Evolutionary conservation across 495 filamentous ascomycete genomes (phyloP), one percentile per base, ranked within the genome.

Genomic region (Chaetomium fimeti): DNA sequence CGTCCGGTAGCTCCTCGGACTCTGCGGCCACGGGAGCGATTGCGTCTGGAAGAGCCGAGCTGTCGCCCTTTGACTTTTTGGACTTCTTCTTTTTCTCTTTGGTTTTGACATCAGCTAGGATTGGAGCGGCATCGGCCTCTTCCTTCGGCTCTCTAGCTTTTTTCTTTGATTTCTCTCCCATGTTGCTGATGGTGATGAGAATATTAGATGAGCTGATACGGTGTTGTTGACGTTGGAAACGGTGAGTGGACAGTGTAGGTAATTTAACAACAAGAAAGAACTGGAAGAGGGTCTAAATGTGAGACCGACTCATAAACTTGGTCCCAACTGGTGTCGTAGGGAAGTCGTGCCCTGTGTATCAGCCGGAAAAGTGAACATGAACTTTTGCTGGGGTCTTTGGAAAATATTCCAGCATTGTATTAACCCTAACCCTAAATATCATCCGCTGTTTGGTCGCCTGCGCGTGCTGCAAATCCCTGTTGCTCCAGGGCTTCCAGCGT

Each of bases 91-190:
- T 65, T 45, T 58, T 28, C 38, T 62, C 25, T 51, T 71, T 67
- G 48, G 47, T 59, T 20, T 53, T 53, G 18, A 20, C 49, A 9
- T 27, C 48, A 6, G 54, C 42, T 15, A 29, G 20, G 5, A 8
- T 12, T n/a, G 51, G 15, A 16, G 54, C 8, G 5, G 7, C 11
- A 6, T 48, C 24, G 24, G 49, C 51, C 4, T 62, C 59, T 18
- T 65, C 45, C 22, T 59, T 63, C 12, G 59, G 49, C 29, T 66
- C 38, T 51, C 65, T 70, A 27, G 48, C 66, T 64, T 73, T 70
- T 64, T 73, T 71, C 62, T 78, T 63, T n/a, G 48, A 42, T n/a
- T 59, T 63, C 25, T 66, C 64, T 43, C 57, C 25, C 56, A 56
- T 61, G 36, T 49, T 51, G 52, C 28, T 29, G 5, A 29, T 7